Conservation (phyloP, 2,329 filamentous ascomycete species). For the Orbilia quercus region DNA sequence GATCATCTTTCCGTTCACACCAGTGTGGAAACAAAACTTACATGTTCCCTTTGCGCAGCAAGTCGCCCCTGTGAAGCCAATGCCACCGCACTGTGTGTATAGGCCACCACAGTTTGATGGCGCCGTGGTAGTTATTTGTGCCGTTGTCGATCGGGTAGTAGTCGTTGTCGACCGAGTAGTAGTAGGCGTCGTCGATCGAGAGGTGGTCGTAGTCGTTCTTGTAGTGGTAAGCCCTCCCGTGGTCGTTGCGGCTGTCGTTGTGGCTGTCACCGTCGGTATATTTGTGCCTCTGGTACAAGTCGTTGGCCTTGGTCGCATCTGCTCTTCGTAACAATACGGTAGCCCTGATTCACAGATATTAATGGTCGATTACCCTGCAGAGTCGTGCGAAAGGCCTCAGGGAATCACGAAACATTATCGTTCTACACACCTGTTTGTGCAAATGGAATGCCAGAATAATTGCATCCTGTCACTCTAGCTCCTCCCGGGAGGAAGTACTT, state of each 20-base stretch:
- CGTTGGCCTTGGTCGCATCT: constrained; percentile 33
- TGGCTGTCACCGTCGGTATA: constrained; percentile 40
- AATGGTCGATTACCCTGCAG: not conserved
- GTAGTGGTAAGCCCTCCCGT: constrained; percentile 59
- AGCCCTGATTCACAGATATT: constrained; percentile 14
- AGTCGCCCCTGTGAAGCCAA: constrained; percentile 61
- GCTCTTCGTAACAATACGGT: constrained; percentile 48
- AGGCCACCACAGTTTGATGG: constrained; percentile 61
- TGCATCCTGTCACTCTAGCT: constrained; percentile 41
- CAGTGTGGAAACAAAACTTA: constrained; percentile 48
- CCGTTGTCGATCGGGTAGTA: constrained; percentile 62
- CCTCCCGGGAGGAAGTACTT: constrained; percentile 42
- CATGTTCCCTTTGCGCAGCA: constrained; percentile 62
- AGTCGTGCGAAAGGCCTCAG: not conserved
- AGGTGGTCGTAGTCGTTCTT: constrained; percentile 64
- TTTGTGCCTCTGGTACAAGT: constrained; percentile 44
- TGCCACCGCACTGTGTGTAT: constrained; percentile 62
- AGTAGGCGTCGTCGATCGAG: constrained; percentile 64
- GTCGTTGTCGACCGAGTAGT: constrained; percentile 63
- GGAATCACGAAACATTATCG: not conserved
- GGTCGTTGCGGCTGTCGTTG: constrained; percentile 58
- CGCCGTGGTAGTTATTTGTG: constrained; percentile 62
- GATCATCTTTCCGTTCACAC: not conserved
- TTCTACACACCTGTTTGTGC: constrained; percentile 38
- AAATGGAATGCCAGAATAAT: constrained; percentile 48